Conservation (phyloP, 495 filamentous ascomycete genomes). For the Evernia prunastri region DNA sequence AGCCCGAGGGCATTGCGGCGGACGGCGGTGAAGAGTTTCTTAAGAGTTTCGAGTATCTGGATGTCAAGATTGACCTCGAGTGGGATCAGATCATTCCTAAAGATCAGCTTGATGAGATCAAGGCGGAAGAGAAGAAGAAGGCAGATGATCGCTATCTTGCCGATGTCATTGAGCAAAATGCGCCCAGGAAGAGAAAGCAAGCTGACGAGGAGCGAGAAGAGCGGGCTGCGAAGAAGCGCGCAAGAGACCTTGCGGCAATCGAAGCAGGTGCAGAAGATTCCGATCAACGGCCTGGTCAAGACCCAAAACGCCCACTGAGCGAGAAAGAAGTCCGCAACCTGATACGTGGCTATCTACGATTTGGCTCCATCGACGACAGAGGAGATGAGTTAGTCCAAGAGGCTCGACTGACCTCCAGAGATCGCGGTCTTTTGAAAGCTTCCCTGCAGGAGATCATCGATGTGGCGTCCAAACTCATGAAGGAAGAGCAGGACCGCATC, state of each 20-base stretch:
- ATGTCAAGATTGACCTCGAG: conserved; percentile 87
- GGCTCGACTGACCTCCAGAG: conserved; percentile 72
- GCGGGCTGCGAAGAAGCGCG: conserved; percentile 86
- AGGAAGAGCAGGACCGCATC: conserved; percentile 57
- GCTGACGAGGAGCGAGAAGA: conserved; percentile 70
- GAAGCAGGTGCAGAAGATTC: conserved; percentile 47
- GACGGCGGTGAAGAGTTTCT: conserved; percentile 92
- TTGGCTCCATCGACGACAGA: conserved; percentile 79
- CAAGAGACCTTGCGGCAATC: conserved; percentile 57
- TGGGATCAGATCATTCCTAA: conserved; percentile 99
- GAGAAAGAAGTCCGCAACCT: conserved; percentile 91
- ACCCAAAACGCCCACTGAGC: conserved; percentile 78
- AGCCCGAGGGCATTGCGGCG: conserved; percentile 81
- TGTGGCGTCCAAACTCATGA: conserved; percentile 59
- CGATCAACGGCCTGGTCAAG: conserved; percentile 54
- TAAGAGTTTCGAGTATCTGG: conserved; percentile 78
- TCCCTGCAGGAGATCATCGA: conserved; percentile 67
- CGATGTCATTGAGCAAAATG: conserved; percentile 75
- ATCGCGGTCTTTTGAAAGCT: conserved; percentile 64
- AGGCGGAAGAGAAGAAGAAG: conserved; percentile 78
- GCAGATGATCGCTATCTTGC: conserved; percentile 76
- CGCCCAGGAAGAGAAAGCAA: conserved; percentile 74
- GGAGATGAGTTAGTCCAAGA: conserved; percentile 79
- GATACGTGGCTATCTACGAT: conserved; percentile 77
- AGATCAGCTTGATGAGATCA: conserved; percentile 80